Conservation (phyloP, 2,329 filamentous ascomycete genomes). For the Claviceps pazoutovae region DNA sequence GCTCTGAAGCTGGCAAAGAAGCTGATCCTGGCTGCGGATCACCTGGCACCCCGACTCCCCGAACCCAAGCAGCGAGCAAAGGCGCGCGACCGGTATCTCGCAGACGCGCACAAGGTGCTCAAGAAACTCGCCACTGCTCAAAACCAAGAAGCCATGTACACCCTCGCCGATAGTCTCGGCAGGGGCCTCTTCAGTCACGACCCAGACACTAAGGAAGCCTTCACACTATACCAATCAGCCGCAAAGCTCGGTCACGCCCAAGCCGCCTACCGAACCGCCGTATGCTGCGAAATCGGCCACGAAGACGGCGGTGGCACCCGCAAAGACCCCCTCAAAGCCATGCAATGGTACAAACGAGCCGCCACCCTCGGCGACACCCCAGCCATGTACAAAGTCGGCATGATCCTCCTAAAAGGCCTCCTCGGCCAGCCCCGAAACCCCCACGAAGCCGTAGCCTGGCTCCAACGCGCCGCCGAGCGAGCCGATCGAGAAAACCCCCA, state of each 20-base stretch:
- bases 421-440: slow-evolving; percentile 76
- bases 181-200: slow-evolving; percentile 66
- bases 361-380: slow-evolving; percentile 80
- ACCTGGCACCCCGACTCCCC: slow-evolving; percentile 49
- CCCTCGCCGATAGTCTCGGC: slow-evolving; percentile 78
- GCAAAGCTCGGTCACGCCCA: slow-evolving; percentile 79
- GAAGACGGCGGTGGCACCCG: slow-evolving; percentile 90
- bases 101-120: slow-evolving; percentile 78
- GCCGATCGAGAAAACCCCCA: slow-evolving; percentile 88
- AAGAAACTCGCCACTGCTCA: slow-evolving; percentile 70
- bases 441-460: slow-evolving; percentile 77
- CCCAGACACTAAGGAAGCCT: slow-evolving; percentile 81
- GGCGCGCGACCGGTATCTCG: slow-evolving; percentile 66
- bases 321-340: slow-evolving; percentile 81
- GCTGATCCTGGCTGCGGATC: slow-evolving; percentile 69
- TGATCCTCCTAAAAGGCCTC: slow-evolving; percentile 86
- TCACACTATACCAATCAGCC: slow-evolving; percentile 82
- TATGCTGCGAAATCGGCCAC: slow-evolving; percentile 91
- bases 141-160: slow-evolving; percentile 83
- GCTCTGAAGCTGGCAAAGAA: slow-evolving; percentile 68
- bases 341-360: slow-evolving; percentile 95
- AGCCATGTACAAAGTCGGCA: slow-evolving; percentile 97
- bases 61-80: slow-evolving; percentile 63
- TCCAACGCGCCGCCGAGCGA: slow-evolving; percentile 81
- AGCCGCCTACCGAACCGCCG: slow-evolving; percentile 84